Percentiles rank a stretch among this genome's conserved stretches.
Evolutionary conservation across 148 eudicot genomes (phyloP).

Genomic region (Chenopodium berlandieri): DNA sequence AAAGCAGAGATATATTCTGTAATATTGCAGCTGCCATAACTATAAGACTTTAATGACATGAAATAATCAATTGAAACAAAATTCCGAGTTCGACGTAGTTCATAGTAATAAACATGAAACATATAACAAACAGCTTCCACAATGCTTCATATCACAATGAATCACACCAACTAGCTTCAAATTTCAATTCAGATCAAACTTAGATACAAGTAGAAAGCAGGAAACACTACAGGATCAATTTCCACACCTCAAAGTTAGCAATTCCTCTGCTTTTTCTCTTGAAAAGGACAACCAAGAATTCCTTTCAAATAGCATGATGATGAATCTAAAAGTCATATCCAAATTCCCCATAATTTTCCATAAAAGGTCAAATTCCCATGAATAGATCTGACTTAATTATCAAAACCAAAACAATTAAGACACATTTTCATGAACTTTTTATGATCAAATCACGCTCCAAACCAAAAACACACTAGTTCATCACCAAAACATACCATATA

Average conservation of each 20-base stretch:
- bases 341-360: slow-evolving; percentile 1
- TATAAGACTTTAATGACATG: not conserved
- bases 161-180: not conserved
- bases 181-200: not conserved
- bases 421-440: not conserved
- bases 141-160: not conserved
- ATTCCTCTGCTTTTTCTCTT: not conserved
- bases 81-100: not conserved
- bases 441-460: not conserved
- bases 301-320: not conserved
- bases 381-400: slow-evolving; percentile 20
- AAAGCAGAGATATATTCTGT: not conserved
- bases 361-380: slow-evolving; percentile 10
- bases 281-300: slow-evolving; percentile 1
- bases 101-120: slow-evolving; percentile 5
- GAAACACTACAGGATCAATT: not conserved
- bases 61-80: not conserved
- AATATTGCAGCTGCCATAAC: not conserved
- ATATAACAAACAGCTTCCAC: not conserved
- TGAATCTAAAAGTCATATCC: not conserved
- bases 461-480: slow-evolving; percentile 2
- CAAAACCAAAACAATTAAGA: slow-evolving; percentile 2
- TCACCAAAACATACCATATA: not conserved
- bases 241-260: slow-evolving; percentile 7
- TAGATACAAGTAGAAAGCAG: not conserved